Base-by-base conservation (phyloP, 202 grass and related monocot genomes). In the Elaeis oleifera region DNA sequence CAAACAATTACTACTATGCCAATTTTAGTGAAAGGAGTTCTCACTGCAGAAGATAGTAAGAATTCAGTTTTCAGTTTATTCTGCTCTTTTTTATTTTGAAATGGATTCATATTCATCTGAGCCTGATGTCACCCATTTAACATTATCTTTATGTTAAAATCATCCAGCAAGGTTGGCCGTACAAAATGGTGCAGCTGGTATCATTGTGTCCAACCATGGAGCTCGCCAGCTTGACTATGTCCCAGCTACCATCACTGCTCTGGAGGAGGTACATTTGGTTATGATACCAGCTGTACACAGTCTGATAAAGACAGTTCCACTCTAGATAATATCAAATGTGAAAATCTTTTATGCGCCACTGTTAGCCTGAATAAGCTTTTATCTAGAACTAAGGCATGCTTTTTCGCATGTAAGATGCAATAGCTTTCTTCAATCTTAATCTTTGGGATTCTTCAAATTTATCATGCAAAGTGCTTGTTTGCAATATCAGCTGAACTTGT, bases 141-240 rank as follows among this genome's bases (percentile, higher is more conserved):
- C 57, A 57, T 74, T 16, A 54, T 75, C 52, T 61, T 3, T 54
- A 7, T 59, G 69, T 76, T 18, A 18, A 26, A 24, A 24, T 61
- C 57, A 80, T 78, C 79, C 94, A 99, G 94, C 88, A 58, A 73
- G 71, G 32, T 59, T 89, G 53, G 82, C 94, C 29, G 52, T 99
- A 17, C 81, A 94, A 28, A 70, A 60, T 28, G 88, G 88, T 0
- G 82, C 73, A 18, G 77, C 82, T 4, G 94, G 88, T 50, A 94
- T 99, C 61, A 84, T 99, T 5, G 94, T 99, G 61, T 99, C 94
- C 23, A 99, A 99, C n/a, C 94, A 99, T 7, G 94, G 94, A 6
- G 94, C 88, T 1, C 88, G 94, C 31, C 94, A 99, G 70, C 82
- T 99, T 19, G 88, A 99, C 59, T 99, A 94, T 23, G 78, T 85